These are phyloP conservation scores for Sporobolus alterniflorus DNA, from an alignment of 202 grass and related monocot genomes.

Conservation along the genomic window DNA sequence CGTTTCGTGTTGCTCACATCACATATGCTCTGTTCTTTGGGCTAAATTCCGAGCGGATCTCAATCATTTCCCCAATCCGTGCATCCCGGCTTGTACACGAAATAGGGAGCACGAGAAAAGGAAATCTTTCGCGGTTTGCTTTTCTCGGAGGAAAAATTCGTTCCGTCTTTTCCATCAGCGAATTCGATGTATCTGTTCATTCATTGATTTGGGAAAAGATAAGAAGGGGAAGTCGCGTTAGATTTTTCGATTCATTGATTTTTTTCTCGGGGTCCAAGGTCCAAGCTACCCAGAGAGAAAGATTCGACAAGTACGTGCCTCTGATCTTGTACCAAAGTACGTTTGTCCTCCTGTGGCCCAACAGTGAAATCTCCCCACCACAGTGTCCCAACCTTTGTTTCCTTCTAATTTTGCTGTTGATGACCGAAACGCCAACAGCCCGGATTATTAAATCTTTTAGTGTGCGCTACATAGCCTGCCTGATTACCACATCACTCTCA, in stretches of 20 bases:
- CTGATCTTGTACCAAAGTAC: constrained; percentile 38
- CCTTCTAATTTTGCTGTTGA: background rate
- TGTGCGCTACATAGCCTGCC: too few species aligned
- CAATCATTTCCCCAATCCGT: constrained; percentile 5
- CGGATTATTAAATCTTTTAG: too few species aligned
- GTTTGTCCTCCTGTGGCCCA: constrained; percentile 27
- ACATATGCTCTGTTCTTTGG: background rate
- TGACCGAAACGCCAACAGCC: too few species aligned
- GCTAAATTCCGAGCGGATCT: constrained; percentile 42
- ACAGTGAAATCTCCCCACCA: constrained; percentile 18
- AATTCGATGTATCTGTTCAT: too few species aligned
- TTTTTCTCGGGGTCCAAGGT: background rate
- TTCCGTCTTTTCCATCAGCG: background rate
- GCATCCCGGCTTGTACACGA: background rate
- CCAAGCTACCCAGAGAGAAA: constrained; percentile 39
- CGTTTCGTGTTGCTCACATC: background rate
- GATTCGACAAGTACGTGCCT: constrained; percentile 59
- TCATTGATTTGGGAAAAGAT: too few species aligned
- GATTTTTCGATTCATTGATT: background rate
- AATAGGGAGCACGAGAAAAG: background rate
- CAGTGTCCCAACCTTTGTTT: background rate
- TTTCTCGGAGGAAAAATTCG: background rate
- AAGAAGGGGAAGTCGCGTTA: background rate
- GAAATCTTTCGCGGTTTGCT: background rate
- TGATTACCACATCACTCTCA: constrained; percentile 3